Conservation (phyloP, 345 rosid species). For the Eucalyptus grandis region DNA sequence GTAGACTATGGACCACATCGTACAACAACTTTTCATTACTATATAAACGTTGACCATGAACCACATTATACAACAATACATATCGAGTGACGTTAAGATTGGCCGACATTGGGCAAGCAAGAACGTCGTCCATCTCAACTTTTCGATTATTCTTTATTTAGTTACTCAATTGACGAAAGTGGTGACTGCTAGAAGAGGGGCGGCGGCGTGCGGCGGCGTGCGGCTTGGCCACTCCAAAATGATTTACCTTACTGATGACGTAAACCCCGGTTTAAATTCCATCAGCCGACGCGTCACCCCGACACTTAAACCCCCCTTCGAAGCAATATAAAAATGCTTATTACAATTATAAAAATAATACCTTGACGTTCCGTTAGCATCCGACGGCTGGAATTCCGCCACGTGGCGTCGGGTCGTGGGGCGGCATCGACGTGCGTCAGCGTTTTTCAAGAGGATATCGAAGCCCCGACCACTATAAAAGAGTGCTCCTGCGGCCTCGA, state of each 20-base stretch:
- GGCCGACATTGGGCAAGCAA: too few species aligned
- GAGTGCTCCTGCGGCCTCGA: background rate
- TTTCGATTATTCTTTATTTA: background rate
- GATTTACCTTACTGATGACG: background rate
- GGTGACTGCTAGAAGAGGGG: background rate
- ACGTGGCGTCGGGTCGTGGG: background rate
- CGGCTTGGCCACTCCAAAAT: background rate
- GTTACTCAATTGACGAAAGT: background rate
- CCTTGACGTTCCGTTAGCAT: background rate
- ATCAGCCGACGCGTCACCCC: background rate
- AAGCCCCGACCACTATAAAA: background rate
- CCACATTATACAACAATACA: background rate
- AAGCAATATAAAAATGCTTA: background rate
- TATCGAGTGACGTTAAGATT: background rate
- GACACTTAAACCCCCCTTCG: background rate
- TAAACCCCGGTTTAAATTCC: background rate
- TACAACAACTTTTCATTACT: too few species aligned
- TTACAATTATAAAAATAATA: background rate
- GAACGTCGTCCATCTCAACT: background rate
- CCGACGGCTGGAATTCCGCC: background rate
- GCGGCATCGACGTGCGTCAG: background rate
- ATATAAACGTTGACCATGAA: too few species aligned
- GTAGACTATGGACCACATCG: too few species aligned
- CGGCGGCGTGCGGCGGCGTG: background rate
- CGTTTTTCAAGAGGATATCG: too few species aligned